Base-by-base conservation (phyloP, 208 protist genomes). In the Leishmania amazonensis region DNA sequence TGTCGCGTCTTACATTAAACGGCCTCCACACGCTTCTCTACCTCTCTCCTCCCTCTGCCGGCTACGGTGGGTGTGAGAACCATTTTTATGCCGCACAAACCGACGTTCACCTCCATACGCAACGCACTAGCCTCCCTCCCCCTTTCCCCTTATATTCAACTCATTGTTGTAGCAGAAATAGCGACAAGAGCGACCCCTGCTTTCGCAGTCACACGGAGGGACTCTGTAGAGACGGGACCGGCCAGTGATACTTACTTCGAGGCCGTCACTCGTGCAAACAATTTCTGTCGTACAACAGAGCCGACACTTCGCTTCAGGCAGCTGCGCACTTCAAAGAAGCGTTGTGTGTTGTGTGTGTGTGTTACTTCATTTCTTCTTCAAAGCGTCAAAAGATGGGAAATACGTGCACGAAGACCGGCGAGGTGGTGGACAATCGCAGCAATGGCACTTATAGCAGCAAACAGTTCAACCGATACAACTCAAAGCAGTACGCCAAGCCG, bases 301-400 rank as follows among this genome's bases (percentile, higher is more conserved):
- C 70, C 19, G 70, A 31, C 45, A 4, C 70, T 17, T 51, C 6
- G 2, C 47, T 51, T 45, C 42, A n/a, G 64, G 21, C 28, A 82
- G n/a, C 51, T 65, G 51, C 31, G 35, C 31, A 35, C 70, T 5
- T 11, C 21, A 38, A 13, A 47, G 45, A 84, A n/a, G 60, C 1
- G 13, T 28, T 47, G 70, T 75, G 49, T 70, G 47, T 70, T 75
- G 3, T 78, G 17, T 76, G 71, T 62, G 49, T 75, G 35, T 45
- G 60, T 35, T 35, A 40, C 51, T 13, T 71, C 40, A 60, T 81
- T 38, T 75, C 24, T 78, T 64, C 45, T 54, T 57, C 31, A 19
- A 17, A 28, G 35, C n/a, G 7, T 15, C 31, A 21, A 31, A 84
- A 58, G 35, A 91, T 91, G 88, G 88, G 88, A 47, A 84, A 88